phyloP scores from a whole-genome alignment of 805 yeast genomes.

The Isabelozyma heimii region DNA sequence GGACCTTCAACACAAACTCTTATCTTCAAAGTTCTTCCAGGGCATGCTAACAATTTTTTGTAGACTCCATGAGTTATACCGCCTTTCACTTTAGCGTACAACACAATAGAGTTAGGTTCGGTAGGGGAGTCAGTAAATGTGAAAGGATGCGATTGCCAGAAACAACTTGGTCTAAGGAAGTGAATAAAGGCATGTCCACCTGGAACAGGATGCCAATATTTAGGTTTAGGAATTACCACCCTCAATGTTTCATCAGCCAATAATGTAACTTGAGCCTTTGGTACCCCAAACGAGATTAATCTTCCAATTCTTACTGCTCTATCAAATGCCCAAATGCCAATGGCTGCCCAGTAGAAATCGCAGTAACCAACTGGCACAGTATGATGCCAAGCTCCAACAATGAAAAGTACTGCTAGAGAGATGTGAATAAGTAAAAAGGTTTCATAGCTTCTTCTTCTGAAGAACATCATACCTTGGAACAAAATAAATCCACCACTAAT shows the following conservation, averaged over 20 bases:
- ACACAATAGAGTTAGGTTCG: not conserved
- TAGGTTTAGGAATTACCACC: conserved; percentile 28
- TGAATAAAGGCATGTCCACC: conserved; percentile 42
- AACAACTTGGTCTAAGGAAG: conserved; percentile 26
- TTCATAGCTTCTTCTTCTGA: conserved; percentile 61
- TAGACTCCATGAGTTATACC: conserved; percentile 37
- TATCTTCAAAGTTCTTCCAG: conserved; percentile 25
- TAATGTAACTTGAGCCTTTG: conserved; percentile 32
- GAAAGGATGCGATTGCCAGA: conserved; percentile 39
- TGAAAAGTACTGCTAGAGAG: conserved; percentile 37
- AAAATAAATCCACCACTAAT: conserved; percentile 39
- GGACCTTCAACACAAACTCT: conserved; percentile 39
- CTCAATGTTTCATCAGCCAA: conserved; percentile 35
- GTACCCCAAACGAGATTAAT: conserved; percentile 29
- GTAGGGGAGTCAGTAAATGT: conserved; percentile 8
- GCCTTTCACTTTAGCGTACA: conserved; percentile 25
- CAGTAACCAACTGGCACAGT: conserved; percentile 21
- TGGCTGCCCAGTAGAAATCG: conserved; percentile 24
- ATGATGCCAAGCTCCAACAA: conserved; percentile 60
- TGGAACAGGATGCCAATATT: conserved; percentile 26
- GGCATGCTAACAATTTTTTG: conserved; percentile 28
- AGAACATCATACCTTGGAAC: conserved; percentile 46
- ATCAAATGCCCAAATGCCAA: conserved; percentile 38
- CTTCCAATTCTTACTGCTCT: conserved; percentile 29
- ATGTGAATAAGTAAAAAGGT: conserved; percentile 32